Evolutionary conservation across 495 filamentous ascomycete genomes (phyloP).

Genomic region (Amniculicola lignicola): DNA sequence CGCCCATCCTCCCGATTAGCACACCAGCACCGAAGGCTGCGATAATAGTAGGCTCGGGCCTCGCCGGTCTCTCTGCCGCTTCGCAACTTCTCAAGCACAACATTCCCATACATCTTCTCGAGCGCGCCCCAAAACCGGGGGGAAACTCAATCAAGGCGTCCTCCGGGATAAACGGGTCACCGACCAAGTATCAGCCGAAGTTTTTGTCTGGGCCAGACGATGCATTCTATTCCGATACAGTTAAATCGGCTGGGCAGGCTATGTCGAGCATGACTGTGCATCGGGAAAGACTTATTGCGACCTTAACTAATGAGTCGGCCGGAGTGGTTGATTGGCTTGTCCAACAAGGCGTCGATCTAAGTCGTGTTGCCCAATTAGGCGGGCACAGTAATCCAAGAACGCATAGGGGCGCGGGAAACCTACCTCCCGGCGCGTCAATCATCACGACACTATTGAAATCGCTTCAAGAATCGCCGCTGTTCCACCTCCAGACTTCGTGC

Average conservation of each 20-base stretch:
- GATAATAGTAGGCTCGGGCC: slow-evolving; percentile 11
- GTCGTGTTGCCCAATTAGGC: slow-evolving; percentile 52
- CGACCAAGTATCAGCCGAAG: slow-evolving; percentile 51
- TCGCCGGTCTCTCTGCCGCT: slow-evolving; percentile 6
- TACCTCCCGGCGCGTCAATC: slow-evolving; percentile 54
- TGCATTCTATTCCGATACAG: slow-evolving; percentile 53
- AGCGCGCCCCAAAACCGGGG: slow-evolving; percentile 14
- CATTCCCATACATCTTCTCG: slow-evolving; percentile 4
- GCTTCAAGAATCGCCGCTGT: slow-evolving; percentile 45
- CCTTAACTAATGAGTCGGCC: slow-evolving; percentile 43
- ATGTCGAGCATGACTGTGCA: slow-evolving; percentile 17
- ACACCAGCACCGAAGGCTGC: background rate
- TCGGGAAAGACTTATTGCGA: slow-evolving; percentile 46
- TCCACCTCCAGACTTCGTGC: slow-evolving; percentile 46
- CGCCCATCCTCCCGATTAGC: background rate
- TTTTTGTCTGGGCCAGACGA: slow-evolving; percentile 32
- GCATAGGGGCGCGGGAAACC: slow-evolving; percentile 50
- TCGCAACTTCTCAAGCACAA: background rate
- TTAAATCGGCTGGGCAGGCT: slow-evolving; percentile 45
- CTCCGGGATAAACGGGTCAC: slow-evolving; percentile 60
- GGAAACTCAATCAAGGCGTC: slow-evolving; percentile 26
- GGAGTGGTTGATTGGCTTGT: slow-evolving; percentile 52
- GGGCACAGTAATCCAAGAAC: slow-evolving; percentile 55
- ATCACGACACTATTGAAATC: slow-evolving; percentile 49
- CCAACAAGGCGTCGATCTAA: slow-evolving; percentile 53